Evolutionary conservation across 495 filamentous ascomycete genomes (phyloP), one percentile per base, ranked within the genome.

Genomic region (Penicillium coffeae): DNA sequence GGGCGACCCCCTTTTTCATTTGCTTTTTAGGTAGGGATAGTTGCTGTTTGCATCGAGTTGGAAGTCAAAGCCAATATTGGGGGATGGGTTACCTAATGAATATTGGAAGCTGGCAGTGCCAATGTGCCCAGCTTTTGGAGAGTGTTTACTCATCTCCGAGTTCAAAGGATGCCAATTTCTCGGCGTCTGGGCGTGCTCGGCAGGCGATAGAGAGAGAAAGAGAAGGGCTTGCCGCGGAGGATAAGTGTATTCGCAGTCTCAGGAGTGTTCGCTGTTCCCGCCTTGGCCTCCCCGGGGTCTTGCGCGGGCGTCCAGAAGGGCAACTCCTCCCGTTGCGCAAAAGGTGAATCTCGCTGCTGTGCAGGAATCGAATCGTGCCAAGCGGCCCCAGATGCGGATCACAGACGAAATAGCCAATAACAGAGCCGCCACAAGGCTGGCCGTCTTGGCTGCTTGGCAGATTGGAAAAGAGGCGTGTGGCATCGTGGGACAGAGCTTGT

Each of bases 381-480:
- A 61, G 58, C 19, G 13, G 48, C 32, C 44, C 58, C 54, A 50
- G 54, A 27, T 54, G 63, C 58, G 63, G 63, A 69, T 66, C 63
- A 56, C 14, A 18, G 10, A 13, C 8, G 5, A 0, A 8, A 20
- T 10, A 37, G 30, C 62, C 64, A 66, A 66, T 67, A 19, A 60
- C 1, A 7, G 8, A 0, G 1, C 10, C 6, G 8, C 0, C 16
- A 18, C 25, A 20, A 21, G 16, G 44, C 45, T 47, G 27, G 35
- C 55, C 53, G 34, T n/a, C 67, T 69, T 69, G 68, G 68, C 68
- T 39, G 21, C 68, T 71, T 71, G 68, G 68, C 68, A 38, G 25
- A 39, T 41, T 45, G 42, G 60, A 62, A 61, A 59, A 47, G 58
- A 54, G 47, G 38, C 58, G 56, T 48, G 45, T 42, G 36, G 20